Evolutionary conservation across 2,329 filamentous ascomycete species (phyloP).

Genomic region (Rhinocladiella mackenziei): DNA sequence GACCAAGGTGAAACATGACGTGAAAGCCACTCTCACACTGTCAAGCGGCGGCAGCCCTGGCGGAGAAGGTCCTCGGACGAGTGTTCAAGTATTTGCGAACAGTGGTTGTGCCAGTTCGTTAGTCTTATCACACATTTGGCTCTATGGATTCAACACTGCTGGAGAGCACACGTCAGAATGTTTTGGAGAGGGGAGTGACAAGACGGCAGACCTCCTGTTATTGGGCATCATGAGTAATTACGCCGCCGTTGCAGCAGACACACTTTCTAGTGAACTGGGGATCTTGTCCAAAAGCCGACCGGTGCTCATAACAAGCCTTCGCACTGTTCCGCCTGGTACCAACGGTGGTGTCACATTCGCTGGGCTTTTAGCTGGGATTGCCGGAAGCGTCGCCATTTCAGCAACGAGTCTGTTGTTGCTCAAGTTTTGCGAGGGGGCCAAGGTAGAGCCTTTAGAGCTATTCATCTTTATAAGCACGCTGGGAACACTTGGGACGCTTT

Average conservation of each 20-base stretch:
- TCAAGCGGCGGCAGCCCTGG: constrained; percentile 65
- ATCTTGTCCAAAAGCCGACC: constrained; percentile 75
- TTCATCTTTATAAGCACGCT: constrained; percentile 58
- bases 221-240: constrained; percentile 75
- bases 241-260: constrained; percentile 86
- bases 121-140: constrained; percentile 38
- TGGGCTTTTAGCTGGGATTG: constrained; percentile 68
- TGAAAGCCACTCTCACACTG: constrained; percentile 78
- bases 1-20: constrained; percentile 83
- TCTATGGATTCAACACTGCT: constrained; percentile 6
- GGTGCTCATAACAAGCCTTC: constrained; percentile 78
- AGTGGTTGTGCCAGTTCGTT: constrained; percentile 71
- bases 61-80: constrained; percentile 76
- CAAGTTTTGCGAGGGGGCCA: constrained; percentile 44
- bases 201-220: constrained; percentile 51
- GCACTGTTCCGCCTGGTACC: constrained; percentile 80
- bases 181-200: constrained; percentile 4
- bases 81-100: constrained; percentile 88
- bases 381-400: constrained; percentile 68
- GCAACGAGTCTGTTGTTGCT: constrained; percentile 64
- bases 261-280: constrained; percentile 90
- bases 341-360: constrained; percentile 83
- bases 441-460: constrained; percentile 38
- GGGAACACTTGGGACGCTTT: constrained; percentile 72
- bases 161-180: neutral